Evolutionary conservation across 192 early-diverging fungal species (phyloP), one percentile per base, ranked within the genome.

Genomic region (Haplosporangium gracile): DNA sequence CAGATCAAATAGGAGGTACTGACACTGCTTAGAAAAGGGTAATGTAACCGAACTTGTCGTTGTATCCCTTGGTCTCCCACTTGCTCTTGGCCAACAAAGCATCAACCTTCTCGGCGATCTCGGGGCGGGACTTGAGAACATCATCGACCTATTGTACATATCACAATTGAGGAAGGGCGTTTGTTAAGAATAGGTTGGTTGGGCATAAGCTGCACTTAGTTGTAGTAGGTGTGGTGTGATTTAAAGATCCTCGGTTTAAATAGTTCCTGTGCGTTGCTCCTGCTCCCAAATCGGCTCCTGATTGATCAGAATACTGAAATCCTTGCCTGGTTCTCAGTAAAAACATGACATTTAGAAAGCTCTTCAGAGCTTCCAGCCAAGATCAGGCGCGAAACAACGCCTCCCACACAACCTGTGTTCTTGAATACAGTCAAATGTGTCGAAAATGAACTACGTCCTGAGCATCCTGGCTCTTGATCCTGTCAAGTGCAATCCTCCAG

Each of bases 31-130:
- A 95, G 83, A 95, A 90, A 82, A 94, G 90, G 51, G 91, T 89
- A 74, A 94, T 91, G 79, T 92, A 93, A 70, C 95, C 94, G 88
- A 96, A 98, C 93, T 94, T 97, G 90, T 98, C 97, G 92, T 98
- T 96, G 93, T 99, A 99, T 73, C 96, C 97, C 68, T 97, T 96
- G 71, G 98, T 94, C 49, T 89, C 93, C 95, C 95, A 99, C 85
- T 97, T 93, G 85, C 96, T 95, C 92, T 97, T 94, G 91, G 96
- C 94, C 82, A 95, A 90, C 95, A 96, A 95, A 86, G 96, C 96
- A 88, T 97, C 97, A 49, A 98, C 95, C 77, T 93, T 95, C 89
- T 92, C 90, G 88, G 95, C 96, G 76, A 99, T 90, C 75, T 98
- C 97, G 43, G 98, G 98, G 90, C 95, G 96, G 79, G 97, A 96